Conservation (phyloP, 2,329 filamentous ascomycete genomes). For the Fusarium penzigii region DNA sequence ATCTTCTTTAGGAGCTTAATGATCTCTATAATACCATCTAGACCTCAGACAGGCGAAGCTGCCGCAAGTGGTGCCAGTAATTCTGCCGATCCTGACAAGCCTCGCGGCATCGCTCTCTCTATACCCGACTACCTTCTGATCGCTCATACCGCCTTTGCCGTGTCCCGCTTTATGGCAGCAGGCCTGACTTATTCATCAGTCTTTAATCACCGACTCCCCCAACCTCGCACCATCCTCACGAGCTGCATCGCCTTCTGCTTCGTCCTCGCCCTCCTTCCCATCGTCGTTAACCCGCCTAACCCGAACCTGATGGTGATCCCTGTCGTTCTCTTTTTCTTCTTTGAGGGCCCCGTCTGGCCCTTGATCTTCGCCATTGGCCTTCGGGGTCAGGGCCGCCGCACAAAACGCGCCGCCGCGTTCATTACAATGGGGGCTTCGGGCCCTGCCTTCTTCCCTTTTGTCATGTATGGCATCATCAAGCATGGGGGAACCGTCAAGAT, state of each 20-base stretch:
- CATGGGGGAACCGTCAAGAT: slow-evolving; percentile 60
- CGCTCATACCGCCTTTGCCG: slow-evolving; percentile 70
- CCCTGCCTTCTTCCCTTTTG: slow-evolving; percentile 72
- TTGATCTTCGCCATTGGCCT: slow-evolving; percentile 79
- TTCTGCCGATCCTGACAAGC: slow-evolving; percentile 35
- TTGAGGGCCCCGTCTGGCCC: slow-evolving; percentile 81
- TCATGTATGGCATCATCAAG: slow-evolving; percentile 68
- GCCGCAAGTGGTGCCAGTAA: slow-evolving; percentile 24
- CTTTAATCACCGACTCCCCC: slow-evolving; percentile 52
- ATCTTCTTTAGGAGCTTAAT: slow-evolving; percentile 61
- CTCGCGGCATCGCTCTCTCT: slow-evolving; percentile 51
- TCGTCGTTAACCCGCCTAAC: slow-evolving; percentile 45
- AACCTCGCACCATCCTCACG: slow-evolving; percentile 69
- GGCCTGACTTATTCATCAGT: slow-evolving; percentile 61
- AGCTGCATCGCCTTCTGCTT: slow-evolving; percentile 63
- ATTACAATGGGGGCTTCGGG: slow-evolving; percentile 77
- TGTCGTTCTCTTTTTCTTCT: slow-evolving; percentile 72
- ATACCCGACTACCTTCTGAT: slow-evolving; percentile 69
- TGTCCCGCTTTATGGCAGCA: slow-evolving; percentile 71
- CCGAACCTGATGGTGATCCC: slow-evolving; percentile 58
- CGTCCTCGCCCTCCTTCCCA: slow-evolving; percentile 52
- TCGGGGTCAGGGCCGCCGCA: slow-evolving; percentile 76
- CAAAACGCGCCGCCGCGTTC: slow-evolving; percentile 75
- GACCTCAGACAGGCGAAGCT: slow-evolving; percentile 19
- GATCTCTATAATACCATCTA: slow-evolving; percentile 39